phyloP scores from a whole-genome alignment of 768 basidiomycete species.

The Boletus pseudo-olivaceus region DNA sequence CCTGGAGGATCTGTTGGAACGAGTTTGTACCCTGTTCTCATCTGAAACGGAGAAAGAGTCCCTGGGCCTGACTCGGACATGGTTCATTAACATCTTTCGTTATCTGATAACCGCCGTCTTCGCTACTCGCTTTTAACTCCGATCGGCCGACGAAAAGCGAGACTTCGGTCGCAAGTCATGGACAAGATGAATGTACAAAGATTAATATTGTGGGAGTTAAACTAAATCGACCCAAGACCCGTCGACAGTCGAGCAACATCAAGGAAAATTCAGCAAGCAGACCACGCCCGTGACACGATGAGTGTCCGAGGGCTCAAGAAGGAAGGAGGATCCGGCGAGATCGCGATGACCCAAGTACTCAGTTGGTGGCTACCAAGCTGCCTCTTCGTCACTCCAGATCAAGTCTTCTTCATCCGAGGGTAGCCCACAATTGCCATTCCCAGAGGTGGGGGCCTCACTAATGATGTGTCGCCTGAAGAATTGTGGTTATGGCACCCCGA shows the following conservation, averaged over 20 bases:
- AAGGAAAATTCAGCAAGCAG: not conserved
- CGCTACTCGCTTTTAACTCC: not conserved
- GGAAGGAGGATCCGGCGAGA: not conserved
- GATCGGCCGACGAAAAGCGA: not conserved
- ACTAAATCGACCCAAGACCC: not conserved
- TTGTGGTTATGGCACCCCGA: not conserved
- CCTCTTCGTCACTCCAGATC: conserved; percentile 51
- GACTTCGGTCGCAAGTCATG: not conserved
- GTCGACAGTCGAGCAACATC: not conserved
- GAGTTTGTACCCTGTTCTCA: conserved; percentile 16
- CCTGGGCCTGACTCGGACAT: not conserved
- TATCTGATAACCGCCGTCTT: conserved; percentile 16
- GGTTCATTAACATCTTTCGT: not conserved
- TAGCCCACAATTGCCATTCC: conserved; percentile 44
- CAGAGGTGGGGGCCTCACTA: conserved; percentile 8
- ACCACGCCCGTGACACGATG: not conserved
- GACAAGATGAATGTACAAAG: not conserved
- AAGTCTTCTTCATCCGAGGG: conserved; percentile 51
- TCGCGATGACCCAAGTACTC: not conserved
- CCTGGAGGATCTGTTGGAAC: conserved; percentile 16
- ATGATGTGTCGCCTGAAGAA: conserved; percentile 27
- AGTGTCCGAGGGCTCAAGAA: too few species aligned
- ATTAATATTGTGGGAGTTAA: not conserved
- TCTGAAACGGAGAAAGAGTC: not conserved
- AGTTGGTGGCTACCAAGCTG: conserved; percentile 7